These are phyloP conservation scores for Penicillium crustosum DNA, from an alignment of 2,329 filamentous ascomycete genomes.

Conservation along the genomic window DNA sequence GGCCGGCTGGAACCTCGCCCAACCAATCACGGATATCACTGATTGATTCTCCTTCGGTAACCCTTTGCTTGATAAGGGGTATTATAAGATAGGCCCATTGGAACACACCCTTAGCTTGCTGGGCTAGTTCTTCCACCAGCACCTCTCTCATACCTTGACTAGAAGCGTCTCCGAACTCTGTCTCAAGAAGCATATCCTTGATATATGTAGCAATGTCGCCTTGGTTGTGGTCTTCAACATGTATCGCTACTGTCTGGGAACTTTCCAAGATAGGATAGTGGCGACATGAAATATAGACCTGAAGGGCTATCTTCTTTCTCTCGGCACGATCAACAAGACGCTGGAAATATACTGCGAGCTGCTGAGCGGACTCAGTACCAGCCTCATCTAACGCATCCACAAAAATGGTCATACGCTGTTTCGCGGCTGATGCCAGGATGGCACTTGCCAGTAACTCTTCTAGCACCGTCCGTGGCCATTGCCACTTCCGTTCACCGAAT, in stretches of 20 bases:
- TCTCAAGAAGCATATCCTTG: not conserved
- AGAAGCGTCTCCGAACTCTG: too few species aligned
- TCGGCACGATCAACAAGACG: not conserved
- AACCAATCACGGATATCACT: too few species aligned
- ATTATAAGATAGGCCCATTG: too few species aligned
- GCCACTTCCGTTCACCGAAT: not conserved
- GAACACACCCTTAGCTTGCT: too few species aligned
- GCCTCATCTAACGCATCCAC: conserved; percentile 17
- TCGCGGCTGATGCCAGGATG: too few species aligned
- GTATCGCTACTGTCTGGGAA: not conserved
- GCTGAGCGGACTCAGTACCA: conserved; percentile 5
- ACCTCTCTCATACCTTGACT: too few species aligned
- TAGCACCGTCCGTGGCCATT: conserved; percentile 1
- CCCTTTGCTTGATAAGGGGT: too few species aligned
- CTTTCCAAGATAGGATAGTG: conserved; percentile 15
- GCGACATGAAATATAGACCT: conserved; percentile 17
- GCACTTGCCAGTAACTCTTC: conserved; percentile 2
- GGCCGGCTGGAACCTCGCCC: too few species aligned
- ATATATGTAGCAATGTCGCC: conserved; percentile 4
- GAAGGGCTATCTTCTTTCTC: not conserved
- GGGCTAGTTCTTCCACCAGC: too few species aligned
- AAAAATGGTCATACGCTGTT: conserved; percentile 5
- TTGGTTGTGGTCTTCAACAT: conserved; percentile 12
- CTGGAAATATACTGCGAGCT: conserved; percentile 9
- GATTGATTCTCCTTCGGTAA: too few species aligned